phyloP scores from a whole-genome alignment of 2,329 filamentous ascomycete species.

The Venturiaceae sp. region DNA sequence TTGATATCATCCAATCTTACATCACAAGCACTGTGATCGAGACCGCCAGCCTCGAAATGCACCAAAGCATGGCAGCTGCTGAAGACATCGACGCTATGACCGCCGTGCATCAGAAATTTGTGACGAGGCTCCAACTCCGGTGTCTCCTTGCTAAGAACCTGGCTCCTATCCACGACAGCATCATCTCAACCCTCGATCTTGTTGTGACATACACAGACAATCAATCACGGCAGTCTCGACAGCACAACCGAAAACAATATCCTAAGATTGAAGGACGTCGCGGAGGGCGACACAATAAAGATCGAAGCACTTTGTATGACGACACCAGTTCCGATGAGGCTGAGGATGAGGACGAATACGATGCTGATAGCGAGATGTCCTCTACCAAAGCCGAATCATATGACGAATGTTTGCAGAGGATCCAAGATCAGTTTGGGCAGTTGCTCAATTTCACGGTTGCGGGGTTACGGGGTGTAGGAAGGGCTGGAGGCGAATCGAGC shows the following conservation, averaged over 20 bases:
- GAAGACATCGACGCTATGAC: slow-evolving; percentile 78
- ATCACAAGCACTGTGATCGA: slow-evolving; percentile 63
- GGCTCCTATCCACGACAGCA: slow-evolving; percentile 58
- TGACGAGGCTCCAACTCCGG: slow-evolving; percentile 54
- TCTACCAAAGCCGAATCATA: slow-evolving; percentile 29
- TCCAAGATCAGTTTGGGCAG: slow-evolving; percentile 54
- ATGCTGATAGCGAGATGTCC: slow-evolving; percentile 8
- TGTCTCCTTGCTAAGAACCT: slow-evolving; percentile 61
- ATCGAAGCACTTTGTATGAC: neutral
- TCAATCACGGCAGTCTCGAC: slow-evolving; percentile 11
- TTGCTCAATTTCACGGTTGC: slow-evolving; percentile 61
- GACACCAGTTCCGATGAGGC: neutral
- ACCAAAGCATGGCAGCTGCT: slow-evolving; percentile 45
- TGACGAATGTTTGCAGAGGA: slow-evolving; percentile 41
- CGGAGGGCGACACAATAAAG: neutral
- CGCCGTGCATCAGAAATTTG: slow-evolving; percentile 53
- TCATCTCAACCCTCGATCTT: slow-evolving; percentile 70
- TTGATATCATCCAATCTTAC: slow-evolving; percentile 64
- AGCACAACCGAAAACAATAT: slow-evolving; percentile 26
- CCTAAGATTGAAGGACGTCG: neutral
- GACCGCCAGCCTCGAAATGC: slow-evolving; percentile 49
- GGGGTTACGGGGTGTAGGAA: slow-evolving; percentile 64
- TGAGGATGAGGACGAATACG: slow-evolving; percentile 6
- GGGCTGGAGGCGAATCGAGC: slow-evolving; percentile 59
- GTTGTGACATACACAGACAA: slow-evolving; percentile 56